A percentile compares a stretch with the other conserved stretches of the same genome.
These are phyloP conservation scores for Solanum lycopersicoides DNA, from an alignment of 257 asterid species.

Conservation along the genomic window DNA sequence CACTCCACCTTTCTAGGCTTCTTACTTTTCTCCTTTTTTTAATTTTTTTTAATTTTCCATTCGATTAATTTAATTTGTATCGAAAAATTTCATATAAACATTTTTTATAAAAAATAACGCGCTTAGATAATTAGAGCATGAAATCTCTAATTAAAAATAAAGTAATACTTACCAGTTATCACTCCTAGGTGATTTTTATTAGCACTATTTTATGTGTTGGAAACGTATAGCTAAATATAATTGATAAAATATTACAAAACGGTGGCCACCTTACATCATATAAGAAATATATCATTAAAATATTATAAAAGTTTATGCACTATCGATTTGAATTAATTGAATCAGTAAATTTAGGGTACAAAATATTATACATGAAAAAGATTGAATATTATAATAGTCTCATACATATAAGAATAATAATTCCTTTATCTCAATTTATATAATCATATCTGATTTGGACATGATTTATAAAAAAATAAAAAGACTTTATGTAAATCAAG, in stretches of 20 bases:
- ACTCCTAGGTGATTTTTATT: accelerated
- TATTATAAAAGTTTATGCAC: background rate
- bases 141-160: too few relatives aligned
- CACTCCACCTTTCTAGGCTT: background rate
- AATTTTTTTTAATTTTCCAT: too few relatives aligned
- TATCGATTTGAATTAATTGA: background rate
- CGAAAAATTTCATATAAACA: too few relatives aligned
- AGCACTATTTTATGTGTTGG: background rate
- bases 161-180: background rate
- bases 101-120: too few relatives aligned
- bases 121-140: accelerated
- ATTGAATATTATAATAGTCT: background rate
- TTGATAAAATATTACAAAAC: background rate
- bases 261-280: background rate
- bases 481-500: background rate
- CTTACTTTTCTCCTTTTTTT: background rate
- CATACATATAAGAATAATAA: background rate
- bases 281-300: background rate
- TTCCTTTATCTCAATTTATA: background rate
- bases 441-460: background rate
- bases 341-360: background rate
- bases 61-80: accelerated
- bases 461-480: background rate
- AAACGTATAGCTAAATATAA: background rate
- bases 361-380: background rate